Evolutionary conservation across 257 asterid species (phyloP).

Genomic region (Solanum corneliomulleri): DNA sequence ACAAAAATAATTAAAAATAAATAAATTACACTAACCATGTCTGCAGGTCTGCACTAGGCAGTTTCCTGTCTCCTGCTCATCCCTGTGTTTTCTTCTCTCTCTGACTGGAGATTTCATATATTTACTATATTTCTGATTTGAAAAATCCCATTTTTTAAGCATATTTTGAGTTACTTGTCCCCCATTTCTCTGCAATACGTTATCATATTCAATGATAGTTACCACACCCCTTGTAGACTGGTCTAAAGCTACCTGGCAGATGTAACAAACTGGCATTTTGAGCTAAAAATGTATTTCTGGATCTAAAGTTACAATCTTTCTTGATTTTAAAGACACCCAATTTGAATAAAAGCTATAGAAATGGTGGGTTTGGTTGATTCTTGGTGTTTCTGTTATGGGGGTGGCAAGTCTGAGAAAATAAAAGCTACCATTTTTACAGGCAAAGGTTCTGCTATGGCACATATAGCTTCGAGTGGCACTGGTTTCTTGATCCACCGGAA

Average conservation of each 20-base stretch:
- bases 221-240: neutral
- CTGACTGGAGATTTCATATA: neutral
- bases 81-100: neutral
- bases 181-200: neutral
- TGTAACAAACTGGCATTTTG: neutral
- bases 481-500: conserved; percentile 94
- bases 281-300: conserved; percentile 23
- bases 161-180: neutral
- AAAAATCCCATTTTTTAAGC: neutral
- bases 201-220: neutral
- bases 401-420: conserved; percentile 88
- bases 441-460: conserved; percentile 70
- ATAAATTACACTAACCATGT: neutral
- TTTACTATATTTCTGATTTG: neutral
- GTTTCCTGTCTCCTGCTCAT: neutral
- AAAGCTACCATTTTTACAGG: conserved; percentile 70
- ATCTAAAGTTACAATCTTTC: conserved; percentile 21
- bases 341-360: neutral
- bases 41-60: neutral
- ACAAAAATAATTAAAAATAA: neutral
- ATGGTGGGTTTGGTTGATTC: conserved; percentile 82
- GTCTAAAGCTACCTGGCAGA: neutral
- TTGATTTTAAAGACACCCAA: neutral
- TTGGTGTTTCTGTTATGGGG: conserved; percentile 95
- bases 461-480: conserved; percentile 48